Evolutionary conservation across 1,284 basidiomycete genomes (phyloP).

Genomic region (Microbotryum silenes-acaulis): DNA sequence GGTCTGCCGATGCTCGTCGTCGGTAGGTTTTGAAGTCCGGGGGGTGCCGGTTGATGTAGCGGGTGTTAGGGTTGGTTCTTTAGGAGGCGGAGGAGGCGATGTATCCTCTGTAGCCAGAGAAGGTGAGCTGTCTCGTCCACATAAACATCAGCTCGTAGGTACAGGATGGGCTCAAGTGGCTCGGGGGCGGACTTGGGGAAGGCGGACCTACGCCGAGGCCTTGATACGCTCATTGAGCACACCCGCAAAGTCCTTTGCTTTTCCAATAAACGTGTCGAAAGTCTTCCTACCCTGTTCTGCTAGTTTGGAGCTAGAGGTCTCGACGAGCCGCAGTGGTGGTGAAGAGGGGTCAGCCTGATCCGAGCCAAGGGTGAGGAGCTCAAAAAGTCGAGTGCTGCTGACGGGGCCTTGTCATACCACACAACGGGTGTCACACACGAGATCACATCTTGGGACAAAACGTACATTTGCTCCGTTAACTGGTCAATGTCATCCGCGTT

Average conservation of each 20-base stretch:
- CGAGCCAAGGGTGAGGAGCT: no score
- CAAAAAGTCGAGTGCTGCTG: background rate
- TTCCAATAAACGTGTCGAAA: slow-evolving; percentile 18
- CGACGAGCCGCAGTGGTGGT: no score
- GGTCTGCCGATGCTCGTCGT: slow-evolving; percentile 1
- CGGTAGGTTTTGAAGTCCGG: background rate
- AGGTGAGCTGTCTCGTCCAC: background rate
- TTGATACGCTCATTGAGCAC: slow-evolving; percentile 17
- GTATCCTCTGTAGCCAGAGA: background rate
- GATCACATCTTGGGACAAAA: background rate
- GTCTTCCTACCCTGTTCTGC: slow-evolving; percentile 27
- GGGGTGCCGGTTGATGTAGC: background rate
- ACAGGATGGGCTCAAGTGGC: no score
- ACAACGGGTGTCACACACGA: no score
- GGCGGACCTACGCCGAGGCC: slow-evolving; percentile 14
- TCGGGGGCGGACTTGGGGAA: no score
- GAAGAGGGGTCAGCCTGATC: no score
- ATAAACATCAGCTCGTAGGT: no score
- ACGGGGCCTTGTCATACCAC: no score
- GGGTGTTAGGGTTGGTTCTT: background rate
- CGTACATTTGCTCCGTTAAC: slow-evolving; percentile 27
- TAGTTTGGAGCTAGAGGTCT: slow-evolving; percentile 17
- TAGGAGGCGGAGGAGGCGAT: background rate
- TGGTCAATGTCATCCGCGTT: slow-evolving; percentile 22
- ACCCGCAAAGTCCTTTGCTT: slow-evolving; percentile 20